These are phyloP conservation scores for Chloranthus sessilifolius DNA, from an alignment of 164 flowering plant species.

Conservation along the genomic window DNA sequence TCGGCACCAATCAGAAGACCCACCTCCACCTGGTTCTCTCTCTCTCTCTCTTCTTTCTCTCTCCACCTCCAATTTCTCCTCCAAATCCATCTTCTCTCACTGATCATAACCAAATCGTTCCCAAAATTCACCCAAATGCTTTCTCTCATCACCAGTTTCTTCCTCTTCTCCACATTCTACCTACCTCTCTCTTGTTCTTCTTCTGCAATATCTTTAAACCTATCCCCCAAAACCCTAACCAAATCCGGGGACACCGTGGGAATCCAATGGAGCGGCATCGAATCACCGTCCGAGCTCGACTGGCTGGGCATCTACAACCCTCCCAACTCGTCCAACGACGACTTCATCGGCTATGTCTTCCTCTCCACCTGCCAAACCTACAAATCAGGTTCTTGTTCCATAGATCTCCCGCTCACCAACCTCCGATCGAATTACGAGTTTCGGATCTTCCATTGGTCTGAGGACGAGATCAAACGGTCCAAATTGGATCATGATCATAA, in stretches of 20 bases:
- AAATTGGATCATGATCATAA: conserved; percentile 66
- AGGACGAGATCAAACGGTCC: conserved; percentile 42
- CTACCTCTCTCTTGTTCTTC: conserved; percentile 5
- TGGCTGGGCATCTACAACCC: conserved; percentile 93
- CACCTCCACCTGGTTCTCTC: too few relatives aligned
- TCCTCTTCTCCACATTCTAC: conserved; percentile 13
- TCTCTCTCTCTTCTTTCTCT: too few relatives aligned
- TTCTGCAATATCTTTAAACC: conserved; percentile 28
- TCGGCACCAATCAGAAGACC: too few relatives aligned
- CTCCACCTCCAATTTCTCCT: too few relatives aligned
- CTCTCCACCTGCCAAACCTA: conserved; percentile 54
- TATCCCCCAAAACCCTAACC: conserved; percentile 36
- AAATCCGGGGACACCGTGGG: conserved; percentile 54
- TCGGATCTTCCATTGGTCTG: conserved; percentile 76
- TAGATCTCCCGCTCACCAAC: conserved; percentile 62
- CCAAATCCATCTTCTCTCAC: not conserved
- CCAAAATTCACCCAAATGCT: too few relatives aligned
- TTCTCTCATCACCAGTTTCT: conserved; percentile 7
- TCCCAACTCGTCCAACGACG: conserved; percentile 45
- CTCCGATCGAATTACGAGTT: conserved; percentile 75
- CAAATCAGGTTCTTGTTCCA: conserved; percentile 69
- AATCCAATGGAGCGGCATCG: conserved; percentile 57
- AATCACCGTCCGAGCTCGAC: conserved; percentile 57
- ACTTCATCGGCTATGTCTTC: conserved; percentile 86
- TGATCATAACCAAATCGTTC: not conserved